Evolutionary conservation across 345 rosid species (phyloP).

Genomic region (Hypericum androsaemum): DNA sequence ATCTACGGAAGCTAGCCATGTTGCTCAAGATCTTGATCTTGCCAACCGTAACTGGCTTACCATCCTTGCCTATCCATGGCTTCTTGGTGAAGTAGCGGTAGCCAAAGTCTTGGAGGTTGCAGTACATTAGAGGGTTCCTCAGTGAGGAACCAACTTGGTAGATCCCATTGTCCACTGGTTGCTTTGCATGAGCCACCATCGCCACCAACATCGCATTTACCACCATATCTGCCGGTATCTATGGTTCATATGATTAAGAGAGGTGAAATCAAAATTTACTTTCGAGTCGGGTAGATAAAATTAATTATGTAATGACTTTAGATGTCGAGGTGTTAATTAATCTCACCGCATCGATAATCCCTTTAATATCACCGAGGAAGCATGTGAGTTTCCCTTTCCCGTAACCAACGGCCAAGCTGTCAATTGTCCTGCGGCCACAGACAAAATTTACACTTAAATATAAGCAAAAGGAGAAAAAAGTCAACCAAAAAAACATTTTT

Average conservation of each 20-base stretch:
- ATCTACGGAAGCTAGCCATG: slow-evolving; percentile 9
- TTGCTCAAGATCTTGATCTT: neutral
- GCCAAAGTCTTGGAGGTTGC: neutral
- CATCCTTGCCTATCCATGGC: slow-evolving; percentile 14
- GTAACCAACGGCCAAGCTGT: slow-evolving; percentile 8
- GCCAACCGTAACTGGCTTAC: neutral
- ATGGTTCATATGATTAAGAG: neutral
- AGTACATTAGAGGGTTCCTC: slow-evolving; percentile 3
- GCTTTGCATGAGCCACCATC: slow-evolving; percentile 4
- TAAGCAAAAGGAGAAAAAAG: neutral
- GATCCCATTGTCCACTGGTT: neutral
- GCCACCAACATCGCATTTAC: slow-evolving; percentile 15
- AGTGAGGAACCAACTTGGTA: slow-evolving; percentile 16
- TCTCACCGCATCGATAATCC: slow-evolving; percentile 12
- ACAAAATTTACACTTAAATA: neutral
- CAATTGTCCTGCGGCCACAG: neutral
- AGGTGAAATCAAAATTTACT: too few relatives aligned
- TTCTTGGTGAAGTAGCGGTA: slow-evolving; percentile 10
- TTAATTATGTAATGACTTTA: too few relatives aligned
- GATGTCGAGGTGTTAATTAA: too few relatives aligned
- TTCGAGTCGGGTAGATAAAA: too few relatives aligned
- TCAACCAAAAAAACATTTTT: neutral
- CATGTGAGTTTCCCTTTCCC: slow-evolving; percentile 13
- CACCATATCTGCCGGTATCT: slow-evolving; percentile 24
- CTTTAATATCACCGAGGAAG: neutral